Base-by-base conservation (phyloP, 768 basidiomycete genomes). In the Boletellus ananas region DNA sequence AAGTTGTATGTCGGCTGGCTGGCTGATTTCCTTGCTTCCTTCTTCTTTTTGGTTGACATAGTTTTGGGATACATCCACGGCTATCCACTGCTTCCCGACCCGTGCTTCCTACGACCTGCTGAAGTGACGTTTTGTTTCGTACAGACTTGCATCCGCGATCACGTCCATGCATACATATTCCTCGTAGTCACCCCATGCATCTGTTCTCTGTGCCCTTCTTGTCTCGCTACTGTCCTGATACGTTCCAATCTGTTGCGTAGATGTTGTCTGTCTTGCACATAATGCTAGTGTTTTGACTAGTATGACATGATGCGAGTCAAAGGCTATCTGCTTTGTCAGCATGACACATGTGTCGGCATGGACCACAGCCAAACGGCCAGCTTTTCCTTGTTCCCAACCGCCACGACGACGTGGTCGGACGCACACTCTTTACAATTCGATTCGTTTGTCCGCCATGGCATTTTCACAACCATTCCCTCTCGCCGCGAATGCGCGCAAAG, bases 391-490 rank as follows among this genome's bases (percentile, higher is more conserved):
- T 56, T 53, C 45, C 21, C 38, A 46, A 66, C 65, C 50, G 57
- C 55, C 55, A 66, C 54, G 40, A 50, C 45, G 34, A 31, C 17
- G 62, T 60, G 56, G 56, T 55, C 33, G 37, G 35, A 58, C 57
- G 35, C 55, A 60, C 60, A 56, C 57, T 67, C 65, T 36, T 67
- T 65, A 54, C 47, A 49, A 20, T 51, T 47, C 48, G 47, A 59
- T 55, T 51, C 49, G 49, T 11, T 43, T 43, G 14, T 34, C 45
- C 21, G 40, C 20, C 47, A 77, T 89, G 85, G 83, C 85, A 33
- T 88, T 81, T 65, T 72, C 80, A 47, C 85, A 90, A 67, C 88
- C 89, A 10, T 92, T 91, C 51, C 90, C 90, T 53, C 81, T 89
- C 53, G 85, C 87, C 43, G 76, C 77, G 4, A 52, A 16, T 21